Evolutionary conservation across 169 alveolate genomes (phyloP).

Genomic region (Cryptosporidium sp.): DNA sequence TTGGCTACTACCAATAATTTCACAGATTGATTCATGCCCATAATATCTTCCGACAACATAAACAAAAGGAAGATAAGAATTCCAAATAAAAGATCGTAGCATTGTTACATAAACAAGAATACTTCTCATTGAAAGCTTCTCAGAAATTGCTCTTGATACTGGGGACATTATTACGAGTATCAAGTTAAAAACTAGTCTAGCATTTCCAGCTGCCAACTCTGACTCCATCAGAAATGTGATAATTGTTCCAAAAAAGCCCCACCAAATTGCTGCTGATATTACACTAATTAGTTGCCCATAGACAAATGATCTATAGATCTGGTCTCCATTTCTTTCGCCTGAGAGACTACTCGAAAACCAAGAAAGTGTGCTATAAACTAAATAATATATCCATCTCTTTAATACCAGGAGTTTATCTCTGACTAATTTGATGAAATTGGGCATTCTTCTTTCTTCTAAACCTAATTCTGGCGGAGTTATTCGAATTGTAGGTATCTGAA

Average conservation of each 20-base stretch:
- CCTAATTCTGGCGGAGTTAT: neutral
- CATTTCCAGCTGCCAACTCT: conserved; percentile 31
- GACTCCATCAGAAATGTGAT: conserved; percentile 35
- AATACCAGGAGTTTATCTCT: neutral
- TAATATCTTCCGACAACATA: neutral
- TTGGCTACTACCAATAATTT: conserved; percentile 11
- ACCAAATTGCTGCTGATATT: conserved; percentile 59
- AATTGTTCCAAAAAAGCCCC: conserved; percentile 60
- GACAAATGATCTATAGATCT: conserved; percentile 35
- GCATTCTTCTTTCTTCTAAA: neutral
- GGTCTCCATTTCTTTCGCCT: conserved; percentile 35
- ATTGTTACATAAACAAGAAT: conserved; percentile 24
- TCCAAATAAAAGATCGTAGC: conserved; percentile 36
- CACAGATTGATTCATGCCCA: neutral
- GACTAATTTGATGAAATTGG: neutral
- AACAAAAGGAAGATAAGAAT: conserved; percentile 19
- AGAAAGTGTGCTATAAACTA: neutral
- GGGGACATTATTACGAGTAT: conserved; percentile 39
- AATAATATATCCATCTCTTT: conserved; percentile 40
- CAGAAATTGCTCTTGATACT: conserved; percentile 25
- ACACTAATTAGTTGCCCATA: conserved; percentile 57
- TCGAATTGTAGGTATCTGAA: conserved; percentile 23
- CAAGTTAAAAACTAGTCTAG: conserved; percentile 46
- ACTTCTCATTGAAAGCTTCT: neutral
- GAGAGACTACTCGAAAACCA: conserved; percentile 5